Evolutionary conservation across 169 alveolate genomes (phyloP).

Genomic region (Besnoitia besnoiti): DNA sequence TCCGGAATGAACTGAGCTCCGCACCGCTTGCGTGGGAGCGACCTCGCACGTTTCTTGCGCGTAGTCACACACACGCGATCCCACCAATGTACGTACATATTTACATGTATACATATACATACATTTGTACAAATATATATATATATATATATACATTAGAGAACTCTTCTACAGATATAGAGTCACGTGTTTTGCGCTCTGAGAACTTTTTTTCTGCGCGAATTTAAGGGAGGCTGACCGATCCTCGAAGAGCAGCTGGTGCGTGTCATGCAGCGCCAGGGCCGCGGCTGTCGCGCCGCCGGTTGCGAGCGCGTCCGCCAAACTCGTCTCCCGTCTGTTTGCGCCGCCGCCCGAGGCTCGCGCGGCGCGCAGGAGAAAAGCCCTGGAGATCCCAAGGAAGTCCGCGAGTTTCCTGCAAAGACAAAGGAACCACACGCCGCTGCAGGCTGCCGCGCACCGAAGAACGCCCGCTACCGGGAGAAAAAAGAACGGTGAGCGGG

Average conservation of each 20-base stretch:
- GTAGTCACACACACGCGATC: no score
- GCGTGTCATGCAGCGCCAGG: neutral
- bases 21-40: no score
- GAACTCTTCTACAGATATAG: neutral
- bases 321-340: neutral
- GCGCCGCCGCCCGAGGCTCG: neutral
- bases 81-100: neutral
- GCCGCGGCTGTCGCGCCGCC: conserved; percentile 23
- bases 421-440: neutral
- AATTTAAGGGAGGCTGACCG: conserved; percentile 13
- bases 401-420: neutral
- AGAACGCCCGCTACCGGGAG: neutral
- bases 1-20: no score
- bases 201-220: no score
- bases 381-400: neutral
- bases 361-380: neutral
- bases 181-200: no score
- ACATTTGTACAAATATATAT: neutral
- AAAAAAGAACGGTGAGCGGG: no score
- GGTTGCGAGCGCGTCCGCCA: neutral
- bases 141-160: neutral
- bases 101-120: neutral
- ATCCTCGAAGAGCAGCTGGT: neutral
- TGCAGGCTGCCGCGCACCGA: neutral
- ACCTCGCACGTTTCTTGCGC: no score